Percentiles rank a stretch among this genome's conserved stretches.
Conservation (phyloP, 176 grass and related monocot genomes). For the Raddia distichophylla region DNA sequence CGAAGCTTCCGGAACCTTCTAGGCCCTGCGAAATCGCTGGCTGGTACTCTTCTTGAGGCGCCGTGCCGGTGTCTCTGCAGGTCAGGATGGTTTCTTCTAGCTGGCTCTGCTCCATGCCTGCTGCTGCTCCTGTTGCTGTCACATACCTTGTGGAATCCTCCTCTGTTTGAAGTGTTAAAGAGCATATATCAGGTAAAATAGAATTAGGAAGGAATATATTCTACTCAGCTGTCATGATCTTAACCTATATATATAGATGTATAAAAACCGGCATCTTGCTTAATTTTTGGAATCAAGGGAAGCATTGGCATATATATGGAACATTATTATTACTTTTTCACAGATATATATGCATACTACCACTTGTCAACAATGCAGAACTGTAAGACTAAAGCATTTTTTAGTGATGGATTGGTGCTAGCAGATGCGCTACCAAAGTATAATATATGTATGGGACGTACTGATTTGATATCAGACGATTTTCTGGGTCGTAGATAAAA, state of each 20-base stretch:
- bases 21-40: slow-evolving; percentile 19
- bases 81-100: slow-evolving; percentile 26
- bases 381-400: background rate
- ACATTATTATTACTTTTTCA: background rate
- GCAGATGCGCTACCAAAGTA: background rate
- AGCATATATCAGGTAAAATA: background rate
- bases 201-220: background rate
- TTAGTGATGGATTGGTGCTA: too few relatives aligned
- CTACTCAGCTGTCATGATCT: background rate
- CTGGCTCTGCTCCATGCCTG: slow-evolving; percentile 40
- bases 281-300: background rate
- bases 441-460: too few relatives aligned
- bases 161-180: slow-evolving; percentile 36
- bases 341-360: background rate
- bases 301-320: background rate
- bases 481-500: too few relatives aligned
- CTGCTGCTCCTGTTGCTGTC: background rate
- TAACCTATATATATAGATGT: slow-evolving; percentile 19
- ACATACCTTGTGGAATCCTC: slow-evolving; percentile 47
- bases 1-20: slow-evolving; percentile 46
- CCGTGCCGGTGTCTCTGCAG: slow-evolving; percentile 8
- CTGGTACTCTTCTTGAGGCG: slow-evolving; percentile 35
- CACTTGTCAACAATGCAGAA: background rate
- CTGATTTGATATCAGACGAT: too few relatives aligned
- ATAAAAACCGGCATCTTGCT: background rate